A percentile compares a stretch with the other conserved stretches of the same genome.
These are phyloP conservation scores for Chlamydomonas sp. DNA, from an alignment of 139 green algal species.

Conservation along the genomic window DNA sequence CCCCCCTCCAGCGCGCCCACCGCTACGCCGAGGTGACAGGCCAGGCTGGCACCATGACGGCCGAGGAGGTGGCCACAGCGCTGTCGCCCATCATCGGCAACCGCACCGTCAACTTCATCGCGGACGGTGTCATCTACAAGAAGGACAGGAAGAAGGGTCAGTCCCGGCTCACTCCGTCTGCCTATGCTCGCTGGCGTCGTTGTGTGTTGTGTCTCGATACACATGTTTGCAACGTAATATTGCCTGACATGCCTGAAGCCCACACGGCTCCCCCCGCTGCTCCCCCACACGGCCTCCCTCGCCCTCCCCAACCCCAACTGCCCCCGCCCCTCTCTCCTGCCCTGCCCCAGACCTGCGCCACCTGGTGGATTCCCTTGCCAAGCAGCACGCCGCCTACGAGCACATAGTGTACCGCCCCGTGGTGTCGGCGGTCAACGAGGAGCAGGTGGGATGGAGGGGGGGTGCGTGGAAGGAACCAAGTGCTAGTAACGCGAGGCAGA, in stretches of 20 bases:
- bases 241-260: background rate
- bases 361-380: background rate
- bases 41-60: background rate
- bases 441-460: background rate
- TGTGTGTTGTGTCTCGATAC: too few relatives aligned
- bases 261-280: constrained; percentile 1
- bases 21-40: constrained; percentile 11
- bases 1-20: background rate
- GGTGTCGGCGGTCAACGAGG: constrained; percentile 39
- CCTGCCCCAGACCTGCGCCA: background rate
- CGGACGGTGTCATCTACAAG: constrained; percentile 19
- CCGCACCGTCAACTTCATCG: constrained; percentile 8
- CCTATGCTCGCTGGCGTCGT: too few relatives aligned
- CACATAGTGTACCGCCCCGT: constrained; percentile 12
- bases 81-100: background rate
- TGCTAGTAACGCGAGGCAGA: too few relatives aligned
- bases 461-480: background rate
- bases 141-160: background rate
- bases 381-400: background rate
- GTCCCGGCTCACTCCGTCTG: background rate
- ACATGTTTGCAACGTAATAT: too few relatives aligned
- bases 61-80: background rate
- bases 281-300: constrained; percentile 6
- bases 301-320: background rate
- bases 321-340: background rate